A percentile compares a stretch with the other conserved stretches of the same genome.
These are phyloP conservation scores for peach (Prunus persica) DNA, from an alignment of 306 rosid genomes.

Conservation along the genomic window Prunus_persica_NCBIv2 NC_034015.1:21038501-21039000, in stretches of 20 bases:
- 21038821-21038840: background rate
- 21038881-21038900: background rate
- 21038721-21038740: background rate
- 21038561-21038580: conserved; percentile 41
- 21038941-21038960: background rate
- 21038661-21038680: background rate
- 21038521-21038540: conserved; percentile 99
- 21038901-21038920: background rate
- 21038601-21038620: background rate
- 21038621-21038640: background rate
- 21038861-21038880: background rate
- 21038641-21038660: background rate
- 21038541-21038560: conserved; percentile 91
- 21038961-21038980: background rate
- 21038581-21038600: conserved; percentile 21
- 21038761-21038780: background rate
- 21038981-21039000: background rate
- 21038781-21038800: background rate
- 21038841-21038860: background rate
- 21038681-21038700: background rate
- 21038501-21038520: conserved; percentile 90
- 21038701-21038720: background rate
- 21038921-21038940: background rate
- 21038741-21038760: background rate
- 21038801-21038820: background rate